These are phyloP conservation scores for Xanthoconium stramineum DNA, from an alignment of 768 basidiomycete species.

Conservation along the genomic window DNA sequence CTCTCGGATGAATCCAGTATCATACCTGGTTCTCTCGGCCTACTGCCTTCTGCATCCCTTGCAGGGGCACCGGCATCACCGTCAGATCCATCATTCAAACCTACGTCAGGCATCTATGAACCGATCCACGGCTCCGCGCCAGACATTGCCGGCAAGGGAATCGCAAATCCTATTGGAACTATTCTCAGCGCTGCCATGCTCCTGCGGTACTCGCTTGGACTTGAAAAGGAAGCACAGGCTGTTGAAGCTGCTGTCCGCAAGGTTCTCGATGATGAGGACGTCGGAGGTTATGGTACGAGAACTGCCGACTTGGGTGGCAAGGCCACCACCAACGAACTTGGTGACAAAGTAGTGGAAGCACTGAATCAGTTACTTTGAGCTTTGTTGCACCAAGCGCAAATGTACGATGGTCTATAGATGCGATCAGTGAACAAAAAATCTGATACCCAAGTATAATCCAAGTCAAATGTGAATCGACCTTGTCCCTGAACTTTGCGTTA, in stretches of 20 bases:
- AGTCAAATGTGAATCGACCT: background rate
- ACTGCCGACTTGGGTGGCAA: conserved; percentile 88
- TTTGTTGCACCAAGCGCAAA: background rate
- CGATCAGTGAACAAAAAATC: background rate
- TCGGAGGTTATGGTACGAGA: conserved; percentile 74
- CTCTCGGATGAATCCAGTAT: conserved; percentile 96
- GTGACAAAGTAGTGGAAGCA: conserved; percentile 76
- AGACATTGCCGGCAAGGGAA: conserved; percentile 90
- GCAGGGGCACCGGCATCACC: conserved; percentile 76
- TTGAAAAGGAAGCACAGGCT: conserved; percentile 77
- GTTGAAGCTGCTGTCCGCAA: conserved; percentile 91
- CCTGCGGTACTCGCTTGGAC: conserved; percentile 89
- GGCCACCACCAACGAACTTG: conserved; percentile 72
- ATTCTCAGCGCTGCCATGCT: conserved; percentile 94
- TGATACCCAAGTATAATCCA: background rate
- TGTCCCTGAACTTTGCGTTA: background rate
- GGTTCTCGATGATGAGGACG: conserved; percentile 67
- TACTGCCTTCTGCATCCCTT: conserved; percentile 94
- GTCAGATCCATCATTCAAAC: conserved; percentile 58
- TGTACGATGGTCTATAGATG: background rate
- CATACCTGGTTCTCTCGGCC: conserved; percentile 95
- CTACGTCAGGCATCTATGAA: conserved; percentile 89
- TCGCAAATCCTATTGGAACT: conserved; percentile 93
- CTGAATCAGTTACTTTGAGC: conserved; percentile 55
- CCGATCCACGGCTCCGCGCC: conserved; percentile 96